Conservation (phyloP, 371 early-diverging fungal species). For the Lichtheimia ramosa region DNA sequence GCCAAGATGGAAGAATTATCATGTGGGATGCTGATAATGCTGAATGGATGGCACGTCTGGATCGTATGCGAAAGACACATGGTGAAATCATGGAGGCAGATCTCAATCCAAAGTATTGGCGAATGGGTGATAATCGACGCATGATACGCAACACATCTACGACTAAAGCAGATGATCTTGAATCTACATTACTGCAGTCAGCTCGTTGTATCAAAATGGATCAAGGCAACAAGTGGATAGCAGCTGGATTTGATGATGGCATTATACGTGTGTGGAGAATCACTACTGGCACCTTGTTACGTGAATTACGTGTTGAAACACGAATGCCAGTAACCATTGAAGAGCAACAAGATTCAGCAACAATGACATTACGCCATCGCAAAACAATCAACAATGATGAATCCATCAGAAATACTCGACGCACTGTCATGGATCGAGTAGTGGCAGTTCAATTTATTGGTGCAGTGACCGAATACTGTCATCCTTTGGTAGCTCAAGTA, state of each 20-base stretch:
- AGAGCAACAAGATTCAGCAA: constrained; percentile 1
- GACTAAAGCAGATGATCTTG: not conserved
- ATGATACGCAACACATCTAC: not conserved
- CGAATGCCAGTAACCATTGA: constrained; percentile 11
- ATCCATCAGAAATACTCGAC: not conserved
- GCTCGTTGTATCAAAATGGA: constrained; percentile 32
- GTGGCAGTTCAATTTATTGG: constrained; percentile 27
- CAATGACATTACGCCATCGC: not conserved
- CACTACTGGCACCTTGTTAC: constrained; percentile 15
- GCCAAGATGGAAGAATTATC: constrained; percentile 34
- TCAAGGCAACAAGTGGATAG: constrained; percentile 26
- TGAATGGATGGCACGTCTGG: constrained; percentile 35
- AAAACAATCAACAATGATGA: not conserved
- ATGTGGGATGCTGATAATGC: constrained; percentile 28
- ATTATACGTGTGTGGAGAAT: constrained; percentile 33
- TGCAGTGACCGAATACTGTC: constrained; percentile 27
- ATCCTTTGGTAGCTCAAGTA: constrained; percentile 29
- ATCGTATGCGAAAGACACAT: constrained; percentile 17
- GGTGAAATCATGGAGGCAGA: constrained; percentile 18
- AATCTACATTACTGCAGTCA: constrained; percentile 5
- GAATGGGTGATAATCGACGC: not conserved
- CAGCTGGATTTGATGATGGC: constrained; percentile 39
- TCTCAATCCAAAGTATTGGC: constrained; percentile 20
- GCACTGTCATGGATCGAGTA: constrained; percentile 13
- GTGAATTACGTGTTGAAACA: constrained; percentile 19